phyloP scores from a whole-genome alignment of 768 basidiomycete genomes.

The Pulveroboletus sp. region DNA sequence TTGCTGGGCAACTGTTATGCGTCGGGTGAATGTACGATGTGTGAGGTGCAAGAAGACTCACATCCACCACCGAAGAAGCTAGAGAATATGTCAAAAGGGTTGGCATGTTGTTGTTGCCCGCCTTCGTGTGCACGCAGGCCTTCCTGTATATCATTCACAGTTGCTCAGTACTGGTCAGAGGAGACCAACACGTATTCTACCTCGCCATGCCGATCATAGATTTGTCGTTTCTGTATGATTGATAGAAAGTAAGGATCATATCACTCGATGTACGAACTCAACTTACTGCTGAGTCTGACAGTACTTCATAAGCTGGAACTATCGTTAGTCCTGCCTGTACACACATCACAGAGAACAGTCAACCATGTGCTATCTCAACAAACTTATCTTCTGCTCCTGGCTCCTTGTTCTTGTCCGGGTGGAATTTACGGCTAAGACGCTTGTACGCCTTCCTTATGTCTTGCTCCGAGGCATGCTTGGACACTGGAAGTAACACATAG shows the following conservation, averaged over 20 bases:
- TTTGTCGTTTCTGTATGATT: constrained; percentile 69
- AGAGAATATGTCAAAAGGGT: constrained; percentile 94
- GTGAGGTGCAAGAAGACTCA: constrained; percentile 33
- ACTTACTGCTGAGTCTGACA: constrained; percentile 77
- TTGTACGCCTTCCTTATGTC: constrained; percentile 94
- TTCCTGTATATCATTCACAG: constrained; percentile 46
- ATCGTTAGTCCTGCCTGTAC: constrained; percentile 4
- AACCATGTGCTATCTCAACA: constrained; percentile 89
- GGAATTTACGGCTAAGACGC: constrained; percentile 79
- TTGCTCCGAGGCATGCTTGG: constrained; percentile 74
- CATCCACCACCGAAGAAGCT: constrained; percentile 86
- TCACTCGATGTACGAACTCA: not conserved
- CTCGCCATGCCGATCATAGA: constrained; percentile 94
- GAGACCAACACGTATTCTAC: constrained; percentile 31
- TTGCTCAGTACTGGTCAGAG: constrained; percentile 3
- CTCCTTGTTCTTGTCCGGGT: constrained; percentile 95
- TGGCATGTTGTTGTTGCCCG: constrained; percentile 67
- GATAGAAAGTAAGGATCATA: not conserved
- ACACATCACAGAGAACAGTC: constrained; percentile 1
- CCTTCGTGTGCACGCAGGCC: constrained; percentile 89
- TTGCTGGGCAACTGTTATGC: constrained; percentile 25
- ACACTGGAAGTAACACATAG: constrained; percentile 39
- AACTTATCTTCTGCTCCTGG: constrained; percentile 79
- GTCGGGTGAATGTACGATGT: not conserved
- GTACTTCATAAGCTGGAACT: constrained; percentile 80